phyloP scores from a whole-genome alignment of 352 stramenopile genomes.

The Phytophthora quininea region DNA sequence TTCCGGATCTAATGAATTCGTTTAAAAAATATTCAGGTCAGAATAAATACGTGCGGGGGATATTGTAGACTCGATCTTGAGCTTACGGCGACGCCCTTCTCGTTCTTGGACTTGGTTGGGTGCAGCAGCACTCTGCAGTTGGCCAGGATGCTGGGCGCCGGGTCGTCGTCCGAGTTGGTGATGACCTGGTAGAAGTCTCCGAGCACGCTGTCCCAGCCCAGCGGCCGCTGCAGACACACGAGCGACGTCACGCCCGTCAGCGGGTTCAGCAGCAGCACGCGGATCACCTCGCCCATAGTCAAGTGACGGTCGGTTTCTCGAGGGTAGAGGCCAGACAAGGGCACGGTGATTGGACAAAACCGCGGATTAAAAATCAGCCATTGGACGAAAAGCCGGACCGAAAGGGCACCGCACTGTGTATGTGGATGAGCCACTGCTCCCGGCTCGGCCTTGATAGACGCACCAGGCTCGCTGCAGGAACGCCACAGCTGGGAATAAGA shows the following conservation, averaged over 20 bases:
- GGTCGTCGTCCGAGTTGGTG: slow-evolving; percentile 82
- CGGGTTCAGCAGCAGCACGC: slow-evolving; percentile 81
- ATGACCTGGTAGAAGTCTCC: slow-evolving; percentile 86
- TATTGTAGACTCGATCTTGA: too few relatives aligned
- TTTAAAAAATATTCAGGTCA: too few relatives aligned
- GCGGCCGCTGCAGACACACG: slow-evolving; percentile 80
- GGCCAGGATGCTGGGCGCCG: slow-evolving; percentile 53
- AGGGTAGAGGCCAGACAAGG: background rate
- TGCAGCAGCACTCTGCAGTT: slow-evolving; percentile 81
- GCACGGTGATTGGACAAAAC: too few relatives aligned
- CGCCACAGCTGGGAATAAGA: background rate
- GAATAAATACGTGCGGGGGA: too few relatives aligned
- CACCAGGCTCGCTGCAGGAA: background rate
- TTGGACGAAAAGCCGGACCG: background rate
- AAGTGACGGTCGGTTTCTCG: background rate
- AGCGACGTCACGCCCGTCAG: slow-evolving; percentile 70
- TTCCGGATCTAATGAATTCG: slow-evolving; percentile 58
- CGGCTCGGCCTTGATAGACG: background rate
- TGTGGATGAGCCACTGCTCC: background rate
- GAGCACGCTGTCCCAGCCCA: slow-evolving; percentile 78
- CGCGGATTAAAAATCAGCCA: background rate
- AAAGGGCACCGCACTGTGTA: too few relatives aligned
- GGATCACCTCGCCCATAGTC: slow-evolving; percentile 77
- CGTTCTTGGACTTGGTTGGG: slow-evolving; percentile 81
- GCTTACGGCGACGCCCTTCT: slow-evolving; percentile 77